Base-by-base conservation (phyloP, 176 grass and related monocot genomes). In the Puya raimondii region DNA sequence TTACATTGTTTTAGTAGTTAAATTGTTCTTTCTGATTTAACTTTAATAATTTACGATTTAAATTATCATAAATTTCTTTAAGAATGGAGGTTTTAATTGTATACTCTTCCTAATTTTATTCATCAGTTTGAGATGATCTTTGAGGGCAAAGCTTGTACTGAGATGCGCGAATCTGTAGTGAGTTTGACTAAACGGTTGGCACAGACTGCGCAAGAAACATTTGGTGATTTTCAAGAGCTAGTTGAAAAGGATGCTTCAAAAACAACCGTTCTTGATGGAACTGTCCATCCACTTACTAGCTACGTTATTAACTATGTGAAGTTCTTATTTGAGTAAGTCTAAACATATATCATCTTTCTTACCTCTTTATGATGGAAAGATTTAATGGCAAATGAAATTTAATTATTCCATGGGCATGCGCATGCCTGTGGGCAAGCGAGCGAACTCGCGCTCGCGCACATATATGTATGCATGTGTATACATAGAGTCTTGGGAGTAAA, bases 231-330 rank as follows among this genome's bases (percentile, higher is more conserved):
- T 67, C 84, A 97, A 80, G 94, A 97, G 21, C 68, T 80, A 63
- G 86, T 97, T 56, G 94, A 92, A 72, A 97, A 97, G 80, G 94
- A 97, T 78, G 81, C 86, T 76, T 87, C 89, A 23, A 97, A 97
- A 71, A 97, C 94, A 70, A 87, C 85, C 54, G 86, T 97, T 74
- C 73, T 80, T 48, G 94, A 97, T 85, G 93, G 93, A 86, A 97
- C 93, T 69, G 93, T 97, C 49, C 93, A 97, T 78, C 93, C 93
- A 81, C 80, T 97, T 51, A 97, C 86, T 29, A 97, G 93, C 80
- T 97, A 97, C 72, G 89, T 97, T 23, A 97, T 97, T 71, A 97
- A 97, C 64, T 97, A 92, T 67, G 86, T 97, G 76, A 97, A 97
- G 71, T 97, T 97, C 73, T 63, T 97, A 42, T 97, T 97, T 27